A percentile compares a stretch with the other conserved stretches of the same genome.
These are phyloP conservation scores for Ustilago vetiveriae DNA, from an alignment of 1,284 basidiomycete genomes.

Conservation along the genomic window DNA sequence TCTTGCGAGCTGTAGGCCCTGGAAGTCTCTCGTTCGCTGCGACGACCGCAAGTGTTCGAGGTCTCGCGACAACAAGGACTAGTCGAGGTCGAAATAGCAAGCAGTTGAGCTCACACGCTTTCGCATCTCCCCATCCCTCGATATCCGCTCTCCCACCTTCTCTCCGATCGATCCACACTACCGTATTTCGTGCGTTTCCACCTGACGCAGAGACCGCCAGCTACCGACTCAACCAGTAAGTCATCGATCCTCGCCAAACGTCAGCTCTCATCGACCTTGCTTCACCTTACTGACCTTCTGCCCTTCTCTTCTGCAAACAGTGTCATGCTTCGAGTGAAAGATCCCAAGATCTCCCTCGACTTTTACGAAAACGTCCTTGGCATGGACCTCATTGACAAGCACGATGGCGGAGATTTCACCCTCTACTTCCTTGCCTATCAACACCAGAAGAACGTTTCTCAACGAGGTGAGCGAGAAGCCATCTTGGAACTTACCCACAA, in stretches of 20 bases:
- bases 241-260: not conserved
- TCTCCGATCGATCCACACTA: not conserved
- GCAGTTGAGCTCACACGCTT: conserved; percentile 6
- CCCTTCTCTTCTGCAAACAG: conserved; percentile 63
- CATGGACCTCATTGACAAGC: conserved; percentile 79
- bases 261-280: not conserved
- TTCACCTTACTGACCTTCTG: not conserved
- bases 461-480: conserved; percentile 73
- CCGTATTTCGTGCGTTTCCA: conserved; percentile 3
- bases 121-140: conserved; percentile 1
- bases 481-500: conserved; percentile 58
- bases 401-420: conserved; percentile 70
- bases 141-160: not conserved
- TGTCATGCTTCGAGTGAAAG: conserved; percentile 89
- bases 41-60: not conserved
- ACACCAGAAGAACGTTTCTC: conserved; percentile 70
- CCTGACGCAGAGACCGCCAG: conserved; percentile 55
- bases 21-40: too few species aligned
- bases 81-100: not conserved
- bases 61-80: not conserved
- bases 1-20: not conserved
- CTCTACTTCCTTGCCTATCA: conserved; percentile 82
- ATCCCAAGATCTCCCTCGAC: conserved; percentile 73
- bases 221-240: conserved; percentile 63
- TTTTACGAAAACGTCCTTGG: conserved; percentile 73